Conservation (phyloP, 371 early-diverging fungal genomes). For the Actinomortierella ambigua region DNA sequence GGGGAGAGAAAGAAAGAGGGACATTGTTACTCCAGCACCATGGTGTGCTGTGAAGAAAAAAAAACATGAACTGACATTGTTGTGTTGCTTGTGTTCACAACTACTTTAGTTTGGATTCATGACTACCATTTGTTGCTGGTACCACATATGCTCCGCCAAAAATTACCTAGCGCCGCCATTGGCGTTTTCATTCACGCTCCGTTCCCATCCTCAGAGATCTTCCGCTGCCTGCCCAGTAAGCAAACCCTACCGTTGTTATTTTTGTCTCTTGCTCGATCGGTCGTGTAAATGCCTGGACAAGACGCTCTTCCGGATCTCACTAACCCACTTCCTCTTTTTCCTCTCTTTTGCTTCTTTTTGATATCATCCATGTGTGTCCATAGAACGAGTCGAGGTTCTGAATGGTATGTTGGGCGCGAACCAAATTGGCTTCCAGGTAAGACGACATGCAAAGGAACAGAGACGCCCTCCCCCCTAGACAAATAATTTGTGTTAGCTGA, state of each 20-base stretch:
- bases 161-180: constrained; percentile 81
- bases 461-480: background rate
- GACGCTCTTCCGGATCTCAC: background rate
- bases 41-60: constrained; percentile 40
- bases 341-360: constrained; percentile 5
- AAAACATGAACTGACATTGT: background rate
- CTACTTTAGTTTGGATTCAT: constrained; percentile 89
- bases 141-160: constrained; percentile 82
- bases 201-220: constrained; percentile 94
- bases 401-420: constrained; percentile 93
- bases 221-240: constrained; percentile 90
- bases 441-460: constrained; percentile 4
- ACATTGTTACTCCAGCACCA: background rate
- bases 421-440: constrained; percentile 91
- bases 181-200: constrained; percentile 98
- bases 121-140: constrained; percentile 97
- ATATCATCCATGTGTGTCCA: constrained; percentile 1
- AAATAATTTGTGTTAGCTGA: background rate
- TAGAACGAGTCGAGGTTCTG: constrained; percentile 90
- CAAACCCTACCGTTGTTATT: background rate
- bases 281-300: background rate
- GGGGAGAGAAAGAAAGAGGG: no score
- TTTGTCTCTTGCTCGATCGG: constrained; percentile 21
- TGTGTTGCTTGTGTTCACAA: constrained; percentile 2
- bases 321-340: background rate